Evolutionary conservation across 805 yeast species (phyloP).

Genomic region (Yamadazyma endophytica): DNA sequence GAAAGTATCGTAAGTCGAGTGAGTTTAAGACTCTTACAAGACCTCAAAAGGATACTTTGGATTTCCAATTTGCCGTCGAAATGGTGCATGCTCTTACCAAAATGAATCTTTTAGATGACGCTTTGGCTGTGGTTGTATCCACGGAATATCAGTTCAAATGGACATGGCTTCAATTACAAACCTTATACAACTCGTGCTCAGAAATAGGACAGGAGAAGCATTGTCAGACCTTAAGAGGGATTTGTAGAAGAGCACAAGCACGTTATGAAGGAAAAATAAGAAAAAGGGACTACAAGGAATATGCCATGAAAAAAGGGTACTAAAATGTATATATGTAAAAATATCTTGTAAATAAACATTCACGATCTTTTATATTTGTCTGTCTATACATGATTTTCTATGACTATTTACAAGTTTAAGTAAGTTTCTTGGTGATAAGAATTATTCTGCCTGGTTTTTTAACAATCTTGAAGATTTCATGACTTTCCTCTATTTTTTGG

Average conservation of each 20-base stretch:
- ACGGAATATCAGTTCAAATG: constrained; percentile 69
- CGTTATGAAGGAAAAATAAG: constrained; percentile 37
- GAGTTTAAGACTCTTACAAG: constrained; percentile 42
- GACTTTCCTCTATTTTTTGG: constrained; percentile 37
- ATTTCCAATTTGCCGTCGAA: constrained; percentile 66
- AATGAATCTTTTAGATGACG: constrained; percentile 60
- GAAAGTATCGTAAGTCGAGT: constrained; percentile 56
- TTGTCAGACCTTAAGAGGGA: constrained; percentile 26
- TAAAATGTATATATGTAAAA: constrained; percentile 9
- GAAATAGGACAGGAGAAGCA: constrained; percentile 27
- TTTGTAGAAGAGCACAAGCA: constrained; percentile 32
- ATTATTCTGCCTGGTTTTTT: constrained; percentile 49
- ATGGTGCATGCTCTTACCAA: constrained; percentile 61
- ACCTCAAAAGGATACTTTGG: constrained; percentile 40
- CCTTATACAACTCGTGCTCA: constrained; percentile 25
- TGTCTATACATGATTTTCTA: constrained; percentile 2
- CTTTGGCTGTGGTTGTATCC: constrained; percentile 60
- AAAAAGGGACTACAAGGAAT: constrained; percentile 28
- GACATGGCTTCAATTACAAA: constrained; percentile 43
- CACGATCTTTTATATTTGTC: too few species aligned
- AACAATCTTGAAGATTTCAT: constrained; percentile 49
- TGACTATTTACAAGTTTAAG: constrained; percentile 2
- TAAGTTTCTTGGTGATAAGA: constrained; percentile 20
- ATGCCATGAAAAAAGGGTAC: constrained; percentile 29
- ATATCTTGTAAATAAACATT: constrained; percentile 7